Percentiles rank a stretch among this genome's conserved stretches.
These are phyloP conservation scores for Clonostachys sp. DNA, from an alignment of 2,329 filamentous ascomycete species.

Conservation along the genomic window DNA sequence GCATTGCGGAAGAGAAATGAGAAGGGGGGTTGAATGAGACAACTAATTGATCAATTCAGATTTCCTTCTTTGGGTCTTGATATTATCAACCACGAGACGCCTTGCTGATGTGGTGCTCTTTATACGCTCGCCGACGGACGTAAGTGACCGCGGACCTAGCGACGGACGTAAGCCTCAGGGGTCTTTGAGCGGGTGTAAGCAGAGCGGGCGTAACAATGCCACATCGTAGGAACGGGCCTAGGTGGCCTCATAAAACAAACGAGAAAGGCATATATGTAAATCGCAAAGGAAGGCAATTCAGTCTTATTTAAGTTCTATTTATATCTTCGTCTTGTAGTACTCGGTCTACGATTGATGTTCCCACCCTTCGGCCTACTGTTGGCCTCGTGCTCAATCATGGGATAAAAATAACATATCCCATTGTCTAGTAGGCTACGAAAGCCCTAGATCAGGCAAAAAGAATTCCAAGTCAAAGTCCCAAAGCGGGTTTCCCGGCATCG, in stretches of 20 bases:
- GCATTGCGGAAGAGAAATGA: constrained; percentile 9
- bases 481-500: neutral
- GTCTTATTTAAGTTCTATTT: neutral
- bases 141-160: neutral
- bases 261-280: no score
- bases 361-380: no score
- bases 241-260: no score
- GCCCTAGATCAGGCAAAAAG: neutral
- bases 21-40: neutral
- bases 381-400: neutral
- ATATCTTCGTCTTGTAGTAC: neutral
- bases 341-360: neutral
- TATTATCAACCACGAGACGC: no score
- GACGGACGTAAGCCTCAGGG: no score
- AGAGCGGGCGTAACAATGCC: no score
- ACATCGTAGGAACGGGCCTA: no score
- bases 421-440: neutral
- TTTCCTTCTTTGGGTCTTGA: neutral
- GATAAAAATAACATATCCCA: neutral
- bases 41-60: no score
- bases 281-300: neutral
- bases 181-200: no score
- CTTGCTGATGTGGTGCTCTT: neutral
- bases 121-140: neutral
- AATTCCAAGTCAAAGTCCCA: neutral